These are phyloP conservation scores for Corynespora cassiicola DNA, from an alignment of 2,329 filamentous ascomycete species.

Conservation along the genomic window DNA sequence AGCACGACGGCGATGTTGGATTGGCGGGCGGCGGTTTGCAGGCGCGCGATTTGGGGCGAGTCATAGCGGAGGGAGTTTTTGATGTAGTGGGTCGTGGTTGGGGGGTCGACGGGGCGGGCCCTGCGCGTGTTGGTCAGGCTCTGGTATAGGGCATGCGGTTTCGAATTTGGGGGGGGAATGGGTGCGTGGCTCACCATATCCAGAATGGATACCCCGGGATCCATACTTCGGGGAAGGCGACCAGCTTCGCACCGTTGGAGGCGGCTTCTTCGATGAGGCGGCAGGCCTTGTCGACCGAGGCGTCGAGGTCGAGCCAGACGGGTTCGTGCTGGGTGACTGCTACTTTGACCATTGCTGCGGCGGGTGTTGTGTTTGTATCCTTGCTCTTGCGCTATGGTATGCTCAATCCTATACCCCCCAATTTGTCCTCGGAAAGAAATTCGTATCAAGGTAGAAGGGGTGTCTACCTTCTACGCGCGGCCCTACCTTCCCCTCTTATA, in stretches of 20 bases:
- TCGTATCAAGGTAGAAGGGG: too few species aligned
- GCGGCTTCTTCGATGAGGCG: slow-evolving; percentile 63
- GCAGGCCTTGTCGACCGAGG: slow-evolving; percentile 63
- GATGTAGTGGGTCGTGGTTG: slow-evolving; percentile 49
- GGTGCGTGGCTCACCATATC: slow-evolving; percentile 56
- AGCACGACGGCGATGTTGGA: slow-evolving; percentile 45
- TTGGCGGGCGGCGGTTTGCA: slow-evolving; percentile 43
- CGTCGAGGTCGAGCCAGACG: slow-evolving; percentile 65
- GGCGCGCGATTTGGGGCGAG: slow-evolving; percentile 51
- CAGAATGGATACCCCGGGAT: slow-evolving; percentile 54
- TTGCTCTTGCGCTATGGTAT: too few species aligned
- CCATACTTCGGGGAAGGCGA: slow-evolving; percentile 58
- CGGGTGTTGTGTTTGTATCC: too few species aligned
- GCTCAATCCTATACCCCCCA: too few species aligned
- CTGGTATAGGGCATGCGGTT: background rate
- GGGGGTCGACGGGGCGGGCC: slow-evolving; percentile 50
- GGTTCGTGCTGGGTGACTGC: slow-evolving; percentile 66
- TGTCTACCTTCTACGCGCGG: too few species aligned
- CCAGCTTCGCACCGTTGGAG: slow-evolving; percentile 59
- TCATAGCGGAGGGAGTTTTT: slow-evolving; percentile 51
- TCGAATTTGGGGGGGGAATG: background rate
- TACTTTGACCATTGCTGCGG: slow-evolving; percentile 43
- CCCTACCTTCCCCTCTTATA: too few species aligned
- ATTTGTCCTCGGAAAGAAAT: too few species aligned
- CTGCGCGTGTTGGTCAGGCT: slow-evolving; percentile 28